A percentile compares a stretch with the other conserved stretches of the same genome.
Conservation (phyloP, 306 rosid species). For the Vicia sativa region DNA sequence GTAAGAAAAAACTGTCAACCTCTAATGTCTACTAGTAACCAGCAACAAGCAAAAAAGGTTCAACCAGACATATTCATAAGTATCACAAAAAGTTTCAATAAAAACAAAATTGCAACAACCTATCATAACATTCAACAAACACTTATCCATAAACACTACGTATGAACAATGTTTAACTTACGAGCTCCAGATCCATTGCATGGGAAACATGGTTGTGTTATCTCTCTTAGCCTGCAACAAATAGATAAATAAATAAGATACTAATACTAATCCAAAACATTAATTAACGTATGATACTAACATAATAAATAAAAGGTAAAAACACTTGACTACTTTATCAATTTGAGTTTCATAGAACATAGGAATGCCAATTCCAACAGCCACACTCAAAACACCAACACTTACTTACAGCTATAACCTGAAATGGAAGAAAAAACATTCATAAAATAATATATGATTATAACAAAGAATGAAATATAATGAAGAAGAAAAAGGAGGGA, state of each 20-base stretch:
- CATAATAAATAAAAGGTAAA: not conserved
- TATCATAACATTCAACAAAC: not conserved
- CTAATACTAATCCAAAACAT: slow-evolving; percentile 16
- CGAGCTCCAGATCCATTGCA: slow-evolving; percentile 96
- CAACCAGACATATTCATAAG: not conserved
- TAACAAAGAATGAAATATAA: not conserved
- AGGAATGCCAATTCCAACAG: slow-evolving; percentile 83
- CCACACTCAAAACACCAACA: slow-evolving; percentile 81
- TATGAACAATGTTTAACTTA: slow-evolving; percentile 33
- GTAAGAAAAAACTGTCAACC: not conserved
- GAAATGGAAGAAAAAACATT: slow-evolving; percentile 25
- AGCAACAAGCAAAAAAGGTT: not conserved
- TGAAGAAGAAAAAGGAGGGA: slow-evolving; percentile 1
- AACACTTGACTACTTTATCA: slow-evolving; percentile 71
- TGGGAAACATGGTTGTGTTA: slow-evolving; percentile 94
- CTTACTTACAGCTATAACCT: slow-evolving; percentile 85
- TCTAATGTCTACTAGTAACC: not conserved
- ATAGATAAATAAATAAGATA: not conserved
- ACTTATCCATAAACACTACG: not conserved
- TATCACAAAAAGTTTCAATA: not conserved
- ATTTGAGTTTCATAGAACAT: slow-evolving; percentile 89
- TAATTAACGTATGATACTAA: not conserved
- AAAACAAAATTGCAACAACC: not conserved
- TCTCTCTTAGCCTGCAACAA: slow-evolving; percentile 82
- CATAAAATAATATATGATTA: no score